Evolutionary conservation across 106 monocot species (phyloP).

Genomic region (Narthecium ossifragum): DNA sequence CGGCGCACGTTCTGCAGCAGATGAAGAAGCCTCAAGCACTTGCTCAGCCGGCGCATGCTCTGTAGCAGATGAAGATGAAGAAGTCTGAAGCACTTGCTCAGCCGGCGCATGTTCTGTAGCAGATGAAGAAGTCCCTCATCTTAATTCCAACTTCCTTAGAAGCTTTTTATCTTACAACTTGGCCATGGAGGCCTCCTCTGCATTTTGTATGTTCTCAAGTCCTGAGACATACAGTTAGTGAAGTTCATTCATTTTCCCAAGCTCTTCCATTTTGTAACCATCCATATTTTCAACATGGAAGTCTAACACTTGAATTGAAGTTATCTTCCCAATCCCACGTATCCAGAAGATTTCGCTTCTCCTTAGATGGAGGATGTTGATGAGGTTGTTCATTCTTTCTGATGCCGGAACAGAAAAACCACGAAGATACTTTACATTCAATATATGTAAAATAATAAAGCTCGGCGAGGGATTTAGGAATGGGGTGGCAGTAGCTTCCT

Average conservation of each 20-base stretch:
- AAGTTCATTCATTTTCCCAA: conserved; percentile 6
- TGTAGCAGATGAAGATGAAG: too few species aligned
- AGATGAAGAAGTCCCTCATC: too few species aligned
- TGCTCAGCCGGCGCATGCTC: too few species aligned
- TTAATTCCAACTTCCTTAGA: background rate
- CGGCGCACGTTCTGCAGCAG: too few species aligned
- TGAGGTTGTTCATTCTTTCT: conserved; percentile 8
- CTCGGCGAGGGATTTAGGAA: too few species aligned
- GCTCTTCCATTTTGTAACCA: conserved; percentile 8
- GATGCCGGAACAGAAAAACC: too few species aligned
- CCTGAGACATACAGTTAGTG: background rate
- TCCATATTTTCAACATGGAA: conserved; percentile 8
- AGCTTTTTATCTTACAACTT: conserved; percentile 10
- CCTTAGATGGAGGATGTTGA: conserved; percentile 6
- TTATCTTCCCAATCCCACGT: conserved; percentile 23
- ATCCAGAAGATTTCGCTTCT: conserved; percentile 5
- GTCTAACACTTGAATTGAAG: conserved; percentile 5
- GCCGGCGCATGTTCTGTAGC: too few species aligned
- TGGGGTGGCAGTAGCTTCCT: too few species aligned
- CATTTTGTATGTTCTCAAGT: conserved; percentile 5
- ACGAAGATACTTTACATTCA: background rate
- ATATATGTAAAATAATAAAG: too few species aligned
- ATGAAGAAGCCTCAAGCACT: too few species aligned
- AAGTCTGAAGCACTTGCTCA: conserved; percentile 17
- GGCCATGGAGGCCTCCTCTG: background rate